Percentiles rank a stretch among this genome's conserved stretches.
These are phyloP conservation scores for Colletotrichum lindemuthianum DNA, from an alignment of 2,329 filamentous ascomycete species.

Conservation along the genomic window DNA sequence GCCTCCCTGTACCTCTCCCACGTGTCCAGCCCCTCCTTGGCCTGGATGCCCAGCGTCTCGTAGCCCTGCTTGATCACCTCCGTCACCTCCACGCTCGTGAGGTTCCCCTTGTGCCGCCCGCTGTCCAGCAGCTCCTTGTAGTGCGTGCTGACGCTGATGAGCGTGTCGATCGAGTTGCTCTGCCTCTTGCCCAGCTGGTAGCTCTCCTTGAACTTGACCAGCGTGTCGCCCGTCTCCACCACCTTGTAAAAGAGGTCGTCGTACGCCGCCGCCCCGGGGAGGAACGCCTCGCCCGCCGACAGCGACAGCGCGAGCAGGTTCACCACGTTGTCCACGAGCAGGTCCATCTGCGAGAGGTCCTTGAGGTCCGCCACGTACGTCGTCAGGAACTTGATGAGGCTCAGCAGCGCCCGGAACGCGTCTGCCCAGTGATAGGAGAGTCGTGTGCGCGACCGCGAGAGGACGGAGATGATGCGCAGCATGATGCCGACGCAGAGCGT, in stretches of 20 bases:
- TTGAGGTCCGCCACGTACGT: constrained; percentile 85
- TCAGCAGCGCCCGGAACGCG: constrained; percentile 88
- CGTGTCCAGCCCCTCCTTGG: constrained; percentile 84
- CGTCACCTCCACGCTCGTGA: constrained; percentile 86
- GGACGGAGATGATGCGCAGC: constrained; percentile 82
- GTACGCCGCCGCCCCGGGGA: constrained; percentile 87
- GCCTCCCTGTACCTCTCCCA: constrained; percentile 90
- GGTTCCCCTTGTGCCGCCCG: constrained; percentile 63
- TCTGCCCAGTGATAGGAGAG: constrained; percentile 94
- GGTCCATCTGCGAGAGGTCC: constrained; percentile 73
- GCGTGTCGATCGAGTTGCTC: constrained; percentile 81
- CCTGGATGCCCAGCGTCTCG: constrained; percentile 91
- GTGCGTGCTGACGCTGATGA: constrained; percentile 84
- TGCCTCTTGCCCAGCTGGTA: constrained; percentile 70
- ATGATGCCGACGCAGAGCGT: constrained; percentile 84
- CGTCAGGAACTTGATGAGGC: constrained; percentile 88
- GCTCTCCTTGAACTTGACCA: constrained; percentile 82
- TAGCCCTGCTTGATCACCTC: constrained; percentile 97
- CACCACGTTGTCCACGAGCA: constrained; percentile 79
- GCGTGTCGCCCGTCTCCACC: constrained; percentile 86
- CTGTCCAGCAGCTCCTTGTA: constrained; percentile 83
- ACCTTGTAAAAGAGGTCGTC: constrained; percentile 99
- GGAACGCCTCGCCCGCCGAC: constrained; percentile 87
- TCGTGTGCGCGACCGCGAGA: constrained; percentile 83
- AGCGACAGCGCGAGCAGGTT: constrained; percentile 86